phyloP scores from a whole-genome alignment of 164 flowering plant genomes.

The Stephania cephalantha region DNA sequence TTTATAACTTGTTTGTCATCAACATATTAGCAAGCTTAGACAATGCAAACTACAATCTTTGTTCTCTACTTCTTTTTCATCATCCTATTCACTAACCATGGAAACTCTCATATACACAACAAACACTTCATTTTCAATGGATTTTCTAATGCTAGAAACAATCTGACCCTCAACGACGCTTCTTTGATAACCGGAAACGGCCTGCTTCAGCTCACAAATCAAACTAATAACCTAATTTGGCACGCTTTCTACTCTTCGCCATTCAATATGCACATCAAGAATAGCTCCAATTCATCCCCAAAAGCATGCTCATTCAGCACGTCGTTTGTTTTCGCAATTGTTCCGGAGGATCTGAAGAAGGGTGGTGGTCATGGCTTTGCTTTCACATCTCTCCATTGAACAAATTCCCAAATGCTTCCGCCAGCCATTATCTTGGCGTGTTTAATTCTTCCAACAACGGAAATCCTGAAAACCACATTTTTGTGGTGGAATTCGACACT shows the following conservation, averaged over 20 bases:
- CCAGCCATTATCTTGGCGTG: conserved; percentile 36
- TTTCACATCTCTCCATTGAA: conserved; percentile 34
- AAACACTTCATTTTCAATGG: conserved; percentile 15
- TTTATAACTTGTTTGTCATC: no score
- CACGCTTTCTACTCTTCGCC: conserved; percentile 37
- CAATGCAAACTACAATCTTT: background rate
- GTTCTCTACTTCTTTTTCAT: background rate
- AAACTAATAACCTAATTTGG: conserved; percentile 23
- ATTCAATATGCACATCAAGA: conserved; percentile 15
- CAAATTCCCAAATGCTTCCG: conserved; percentile 19
- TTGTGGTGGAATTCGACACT: conserved; percentile 48
- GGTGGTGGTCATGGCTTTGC: conserved; percentile 45
- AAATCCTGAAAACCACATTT: conserved; percentile 24
- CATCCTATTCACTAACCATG: background rate
- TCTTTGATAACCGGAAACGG: conserved; percentile 25
- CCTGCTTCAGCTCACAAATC: conserved; percentile 30
- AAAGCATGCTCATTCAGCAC: conserved; percentile 36
- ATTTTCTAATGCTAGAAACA: conserved; percentile 15
- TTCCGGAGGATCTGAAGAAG: conserved; percentile 7
- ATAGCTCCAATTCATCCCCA: background rate
- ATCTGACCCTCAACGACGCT: conserved; percentile 16
- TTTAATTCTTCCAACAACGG: conserved; percentile 26
- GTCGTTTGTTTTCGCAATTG: conserved; percentile 35
- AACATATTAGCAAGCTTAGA: background rate
- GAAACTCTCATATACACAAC: background rate